These are phyloP conservation scores for Entomophthora muscae DNA, from an alignment of 371 early-diverging fungal species.

Conservation along the genomic window DNA sequence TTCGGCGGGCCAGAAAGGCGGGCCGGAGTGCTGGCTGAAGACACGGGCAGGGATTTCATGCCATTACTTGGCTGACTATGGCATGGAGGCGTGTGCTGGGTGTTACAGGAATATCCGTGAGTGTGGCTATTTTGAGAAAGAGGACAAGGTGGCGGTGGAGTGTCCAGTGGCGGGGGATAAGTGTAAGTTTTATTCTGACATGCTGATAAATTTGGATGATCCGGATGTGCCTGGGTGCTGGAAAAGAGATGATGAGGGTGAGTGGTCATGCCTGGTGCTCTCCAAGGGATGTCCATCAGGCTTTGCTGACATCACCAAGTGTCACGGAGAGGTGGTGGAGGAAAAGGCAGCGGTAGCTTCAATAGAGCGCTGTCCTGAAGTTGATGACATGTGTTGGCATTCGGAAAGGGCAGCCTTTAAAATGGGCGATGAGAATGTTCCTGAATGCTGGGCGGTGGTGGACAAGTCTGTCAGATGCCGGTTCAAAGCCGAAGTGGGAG, in stretches of 20 bases:
- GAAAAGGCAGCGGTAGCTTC: background rate
- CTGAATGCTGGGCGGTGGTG: constrained; percentile 3
- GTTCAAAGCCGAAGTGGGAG: background rate
- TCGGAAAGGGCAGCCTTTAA: background rate
- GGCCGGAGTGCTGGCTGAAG: constrained; percentile 2
- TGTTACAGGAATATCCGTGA: background rate
- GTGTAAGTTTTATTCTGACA: background rate
- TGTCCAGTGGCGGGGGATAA: background rate
- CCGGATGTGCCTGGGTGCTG: background rate
- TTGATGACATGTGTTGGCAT: background rate
- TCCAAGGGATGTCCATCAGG: constrained; percentile 3
- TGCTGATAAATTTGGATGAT: background rate
- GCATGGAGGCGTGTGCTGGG: background rate
- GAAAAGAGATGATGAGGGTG: background rate
- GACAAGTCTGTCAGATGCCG: background rate
- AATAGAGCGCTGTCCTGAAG: background rate
- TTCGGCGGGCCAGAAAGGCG: no score
- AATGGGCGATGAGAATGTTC: background rate
- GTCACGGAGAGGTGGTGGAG: background rate
- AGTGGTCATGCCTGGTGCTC: background rate
- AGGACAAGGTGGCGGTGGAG: background rate
- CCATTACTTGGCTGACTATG: background rate
- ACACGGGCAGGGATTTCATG: background rate
- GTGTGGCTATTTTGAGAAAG: background rate
- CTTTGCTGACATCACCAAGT: background rate